Evolutionary conservation across 768 basidiomycete genomes (phyloP).

Genomic region (Tricholoma flavovirens): DNA sequence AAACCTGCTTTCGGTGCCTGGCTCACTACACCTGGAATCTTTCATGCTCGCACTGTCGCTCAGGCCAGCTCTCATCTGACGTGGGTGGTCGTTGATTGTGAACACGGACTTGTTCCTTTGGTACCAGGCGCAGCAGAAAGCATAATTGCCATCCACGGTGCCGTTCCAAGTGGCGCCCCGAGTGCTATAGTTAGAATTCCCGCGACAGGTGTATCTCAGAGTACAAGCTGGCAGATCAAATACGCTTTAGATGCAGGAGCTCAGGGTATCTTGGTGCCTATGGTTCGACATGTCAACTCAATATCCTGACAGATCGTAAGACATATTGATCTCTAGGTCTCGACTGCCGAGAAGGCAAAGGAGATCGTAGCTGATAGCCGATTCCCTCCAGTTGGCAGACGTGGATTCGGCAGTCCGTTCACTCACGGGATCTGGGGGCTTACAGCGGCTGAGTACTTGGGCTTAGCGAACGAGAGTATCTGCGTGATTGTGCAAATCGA

Average conservation of each 20-base stretch:
- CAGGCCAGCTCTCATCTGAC: conserved; percentile 49
- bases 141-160: conserved; percentile 46
- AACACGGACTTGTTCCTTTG: conserved; percentile 56
- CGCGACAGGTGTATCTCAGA: conserved; percentile 50
- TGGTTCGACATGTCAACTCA: conserved; percentile 34
- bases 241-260: conserved; percentile 65
- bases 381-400: conserved; percentile 57
- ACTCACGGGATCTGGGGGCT: conserved; percentile 55
- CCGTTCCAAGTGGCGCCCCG: conserved; percentile 37
- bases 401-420: conserved; percentile 64
- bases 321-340: conserved; percentile 34
- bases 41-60: conserved; percentile 55
- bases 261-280: conserved; percentile 57
- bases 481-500: conserved; percentile 66
- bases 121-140: conserved; percentile 53
- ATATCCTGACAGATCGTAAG: not conserved
- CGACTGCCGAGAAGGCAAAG: conserved; percentile 49
- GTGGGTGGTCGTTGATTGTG: conserved; percentile 65
- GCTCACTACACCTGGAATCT: conserved; percentile 54
- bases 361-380: conserved; percentile 52
- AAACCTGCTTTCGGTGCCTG: conserved; percentile 65
- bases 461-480: conserved; percentile 48
- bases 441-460: conserved; percentile 45
- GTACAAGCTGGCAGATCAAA: conserved; percentile 69
- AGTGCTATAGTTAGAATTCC: conserved; percentile 59